phyloP scores from a whole-genome alignment of 768 basidiomycete species.

The Hydnomerulius pinastri region DNA sequence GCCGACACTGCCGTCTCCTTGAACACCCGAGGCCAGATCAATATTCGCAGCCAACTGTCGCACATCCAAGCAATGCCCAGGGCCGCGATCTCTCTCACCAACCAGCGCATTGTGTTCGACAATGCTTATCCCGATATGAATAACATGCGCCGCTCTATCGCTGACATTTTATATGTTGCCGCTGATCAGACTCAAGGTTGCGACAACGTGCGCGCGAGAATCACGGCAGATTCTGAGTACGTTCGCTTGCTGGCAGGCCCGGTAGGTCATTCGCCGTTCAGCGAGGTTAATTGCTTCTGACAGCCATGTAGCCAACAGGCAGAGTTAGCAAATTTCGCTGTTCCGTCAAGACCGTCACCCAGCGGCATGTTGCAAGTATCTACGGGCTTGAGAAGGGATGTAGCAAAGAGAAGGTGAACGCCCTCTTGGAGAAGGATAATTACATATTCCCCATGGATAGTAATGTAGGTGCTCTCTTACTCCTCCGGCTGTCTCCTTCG shows the following conservation, averaged over 20 bases:
- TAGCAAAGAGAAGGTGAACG: no score
- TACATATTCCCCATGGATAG: no score
- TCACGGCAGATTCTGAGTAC: not conserved
- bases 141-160: not conserved
- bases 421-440: no score
- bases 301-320: no score
- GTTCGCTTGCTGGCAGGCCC: not conserved
- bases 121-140: not conserved
- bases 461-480: no score
- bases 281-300: not conserved
- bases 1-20: not conserved
- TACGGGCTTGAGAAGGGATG: no score
- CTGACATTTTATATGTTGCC: not conserved
- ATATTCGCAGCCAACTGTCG: not conserved
- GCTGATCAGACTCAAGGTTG: not conserved
- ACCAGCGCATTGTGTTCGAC: not conserved
- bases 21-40: constrained; percentile 18
- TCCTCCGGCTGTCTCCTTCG: no score
- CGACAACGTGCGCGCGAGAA: not conserved
- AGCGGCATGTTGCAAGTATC: no score
- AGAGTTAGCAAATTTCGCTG: no score
- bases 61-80: not conserved
- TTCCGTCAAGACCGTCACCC: no score
- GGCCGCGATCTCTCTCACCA: not conserved
- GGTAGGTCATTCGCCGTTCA: not conserved